These are phyloP conservation scores for Sugiyamaella neomexicana DNA, from an alignment of 1,139 yeast species.

Conservation along the genomic window DNA sequence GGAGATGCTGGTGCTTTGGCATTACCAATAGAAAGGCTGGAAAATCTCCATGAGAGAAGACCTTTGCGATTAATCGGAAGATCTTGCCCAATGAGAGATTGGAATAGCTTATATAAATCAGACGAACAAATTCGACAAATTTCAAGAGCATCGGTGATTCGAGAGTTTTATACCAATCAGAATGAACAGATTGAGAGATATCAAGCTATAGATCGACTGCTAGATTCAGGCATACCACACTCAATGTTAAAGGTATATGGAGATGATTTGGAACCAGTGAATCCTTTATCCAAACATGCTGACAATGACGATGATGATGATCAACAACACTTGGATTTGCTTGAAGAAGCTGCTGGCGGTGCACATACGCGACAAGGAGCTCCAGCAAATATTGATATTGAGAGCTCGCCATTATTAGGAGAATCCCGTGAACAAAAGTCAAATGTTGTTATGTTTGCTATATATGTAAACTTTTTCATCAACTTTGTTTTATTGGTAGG, in stretches of 20 bases:
- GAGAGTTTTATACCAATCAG: conserved; percentile 45
- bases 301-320: conserved; percentile 11
- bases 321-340: not conserved
- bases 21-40: conserved; percentile 27
- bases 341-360: not conserved
- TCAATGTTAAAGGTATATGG: conserved; percentile 65
- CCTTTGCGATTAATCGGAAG: conserved; percentile 60
- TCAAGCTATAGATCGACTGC: conserved; percentile 59
- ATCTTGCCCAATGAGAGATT: conserved; percentile 49
- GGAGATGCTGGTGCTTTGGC: conserved; percentile 16
- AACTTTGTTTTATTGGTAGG: conserved; percentile 63
- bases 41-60: conserved; percentile 47
- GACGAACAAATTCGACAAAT: conserved; percentile 36
- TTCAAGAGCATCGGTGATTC: conserved; percentile 28
- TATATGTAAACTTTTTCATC: conserved; percentile 61
- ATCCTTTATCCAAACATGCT: conserved; percentile 34
- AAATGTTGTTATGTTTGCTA: conserved; percentile 56
- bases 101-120: conserved; percentile 45
- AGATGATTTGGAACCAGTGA: conserved; percentile 38
- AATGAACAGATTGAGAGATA: conserved; percentile 60
- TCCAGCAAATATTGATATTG: conserved; percentile 60
- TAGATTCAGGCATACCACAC: conserved; percentile 71
- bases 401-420: conserved; percentile 56
- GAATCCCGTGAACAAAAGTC: conserved; percentile 48
- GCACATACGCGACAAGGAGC: conserved; percentile 41